Percentiles rank a stretch among this genome's conserved stretches.
phyloP scores from a whole-genome alignment of 352 stramenopile species.

The Phytophthora quininea region DNA sequence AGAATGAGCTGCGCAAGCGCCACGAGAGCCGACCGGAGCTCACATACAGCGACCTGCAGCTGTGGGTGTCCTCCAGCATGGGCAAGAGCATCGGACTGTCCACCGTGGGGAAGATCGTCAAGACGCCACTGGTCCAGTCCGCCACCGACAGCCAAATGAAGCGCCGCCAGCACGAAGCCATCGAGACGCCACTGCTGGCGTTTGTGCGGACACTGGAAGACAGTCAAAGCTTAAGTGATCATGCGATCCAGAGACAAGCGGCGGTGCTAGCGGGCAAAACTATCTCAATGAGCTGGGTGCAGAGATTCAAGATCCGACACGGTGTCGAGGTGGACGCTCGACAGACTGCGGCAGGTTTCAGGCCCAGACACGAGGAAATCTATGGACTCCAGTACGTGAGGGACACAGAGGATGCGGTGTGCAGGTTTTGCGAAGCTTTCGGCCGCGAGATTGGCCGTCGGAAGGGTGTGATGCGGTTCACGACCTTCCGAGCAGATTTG shows the following conservation, averaged over 20 bases:
- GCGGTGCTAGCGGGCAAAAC: neutral
- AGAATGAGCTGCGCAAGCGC: neutral
- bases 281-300: neutral
- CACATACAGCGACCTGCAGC: neutral
- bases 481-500: neutral
- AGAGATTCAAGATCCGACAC: neutral
- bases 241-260: neutral
- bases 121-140: neutral
- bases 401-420: neutral
- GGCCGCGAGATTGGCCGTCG: neutral
- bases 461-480: neutral
- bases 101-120: slow-evolving; percentile 1
- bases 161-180: neutral
- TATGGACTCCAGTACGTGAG: neutral
- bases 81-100: neutral
- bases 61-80: neutral
- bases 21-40: neutral
- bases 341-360: neutral
- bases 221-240: neutral
- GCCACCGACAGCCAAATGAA: neutral
- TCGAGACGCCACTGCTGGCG: neutral
- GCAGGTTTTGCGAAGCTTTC: neutral
- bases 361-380: neutral
- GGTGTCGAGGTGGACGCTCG: neutral
- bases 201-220: neutral